phyloP scores from a whole-genome alignment of 805 yeast species.

The Lachancea cidri region DNA sequence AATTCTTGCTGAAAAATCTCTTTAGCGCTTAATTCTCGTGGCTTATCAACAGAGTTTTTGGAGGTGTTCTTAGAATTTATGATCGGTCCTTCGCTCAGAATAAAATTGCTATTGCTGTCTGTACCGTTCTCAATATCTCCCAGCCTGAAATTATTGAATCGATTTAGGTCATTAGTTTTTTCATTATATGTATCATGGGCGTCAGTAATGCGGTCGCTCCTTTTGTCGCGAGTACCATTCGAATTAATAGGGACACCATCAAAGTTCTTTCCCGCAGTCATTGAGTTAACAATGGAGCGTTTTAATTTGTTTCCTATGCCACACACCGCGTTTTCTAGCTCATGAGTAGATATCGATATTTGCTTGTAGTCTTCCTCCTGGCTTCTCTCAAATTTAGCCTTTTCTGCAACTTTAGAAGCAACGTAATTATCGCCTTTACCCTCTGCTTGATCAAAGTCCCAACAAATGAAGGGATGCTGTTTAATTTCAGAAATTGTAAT shows the following conservation, averaged over 20 bases:
- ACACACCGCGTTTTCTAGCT: slow-evolving; percentile 69
- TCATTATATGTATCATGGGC: slow-evolving; percentile 7
- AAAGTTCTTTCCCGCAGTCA: not conserved
- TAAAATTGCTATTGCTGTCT: slow-evolving; percentile 31
- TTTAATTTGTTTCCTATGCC: slow-evolving; percentile 71
- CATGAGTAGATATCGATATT: slow-evolving; percentile 60
- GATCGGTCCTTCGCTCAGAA: slow-evolving; percentile 13
- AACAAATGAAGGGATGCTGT: slow-evolving; percentile 62
- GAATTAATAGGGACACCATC: not conserved
- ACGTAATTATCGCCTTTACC: slow-evolving; percentile 9
- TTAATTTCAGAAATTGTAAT: slow-evolving; percentile 69
- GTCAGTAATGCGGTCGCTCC: slow-evolving; percentile 7
- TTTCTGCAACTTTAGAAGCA: slow-evolving; percentile 14
- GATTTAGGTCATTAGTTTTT: slow-evolving; percentile 1
- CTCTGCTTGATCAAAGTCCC: slow-evolving; percentile 33
- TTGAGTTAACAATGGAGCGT: slow-evolving; percentile 21
- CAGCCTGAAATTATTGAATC: slow-evolving; percentile 10
- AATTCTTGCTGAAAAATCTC: slow-evolving; percentile 24
- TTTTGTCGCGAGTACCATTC: not conserved
- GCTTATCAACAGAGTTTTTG: not conserved
- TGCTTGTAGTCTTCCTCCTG: slow-evolving; percentile 33
- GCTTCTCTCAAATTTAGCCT: slow-evolving; percentile 27
- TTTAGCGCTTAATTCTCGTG: slow-evolving; percentile 8
- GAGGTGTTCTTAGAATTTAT: not conserved
- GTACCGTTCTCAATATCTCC: slow-evolving; percentile 17